Conservation (phyloP, 2,329 filamentous ascomycete species). For the Cladosporium halotolerans region DNA sequence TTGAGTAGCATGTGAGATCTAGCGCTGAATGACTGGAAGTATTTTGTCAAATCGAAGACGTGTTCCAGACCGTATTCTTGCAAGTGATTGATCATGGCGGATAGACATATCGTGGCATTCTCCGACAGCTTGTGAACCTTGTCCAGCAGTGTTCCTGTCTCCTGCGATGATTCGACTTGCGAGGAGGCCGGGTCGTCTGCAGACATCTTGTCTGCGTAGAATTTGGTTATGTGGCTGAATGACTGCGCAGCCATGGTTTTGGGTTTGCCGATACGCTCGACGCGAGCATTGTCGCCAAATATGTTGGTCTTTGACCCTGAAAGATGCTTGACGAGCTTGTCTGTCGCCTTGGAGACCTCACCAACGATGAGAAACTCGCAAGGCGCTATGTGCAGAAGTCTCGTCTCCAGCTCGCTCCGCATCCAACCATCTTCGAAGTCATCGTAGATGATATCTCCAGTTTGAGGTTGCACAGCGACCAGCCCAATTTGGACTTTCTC, state of each 20-base stretch:
- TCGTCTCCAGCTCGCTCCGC: constrained; percentile 90
- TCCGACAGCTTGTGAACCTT: constrained; percentile 82
- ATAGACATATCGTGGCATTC: constrained; percentile 82
- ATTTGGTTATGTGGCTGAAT: constrained; percentile 82
- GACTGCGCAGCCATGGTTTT: constrained; percentile 80
- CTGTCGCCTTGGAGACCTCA: constrained; percentile 79
- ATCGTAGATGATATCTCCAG: constrained; percentile 93
- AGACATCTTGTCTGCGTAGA: constrained; percentile 76
- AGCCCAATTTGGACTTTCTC: constrained; percentile 91
- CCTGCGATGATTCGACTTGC: constrained; percentile 39
- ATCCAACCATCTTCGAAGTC: constrained; percentile 97
- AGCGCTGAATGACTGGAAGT: constrained; percentile 93
- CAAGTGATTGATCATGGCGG: constrained; percentile 91
- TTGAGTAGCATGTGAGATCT: constrained; percentile 93
- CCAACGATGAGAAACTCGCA: constrained; percentile 94
- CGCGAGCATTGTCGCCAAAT: constrained; percentile 81
- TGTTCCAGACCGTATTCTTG: constrained; percentile 89
- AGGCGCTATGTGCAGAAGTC: constrained; percentile 89
- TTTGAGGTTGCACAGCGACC: constrained; percentile 89
- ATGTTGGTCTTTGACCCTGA: constrained; percentile 84
- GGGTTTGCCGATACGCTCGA: constrained; percentile 69
- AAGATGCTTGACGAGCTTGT: constrained; percentile 85
- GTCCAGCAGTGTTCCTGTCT: constrained; percentile 62
- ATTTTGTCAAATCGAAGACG: constrained; percentile 92
- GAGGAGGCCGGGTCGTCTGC: constrained; percentile 42